phyloP scores from a whole-genome alignment of 768 basidiomycete species.

The Rhizopogon rudus region DNA sequence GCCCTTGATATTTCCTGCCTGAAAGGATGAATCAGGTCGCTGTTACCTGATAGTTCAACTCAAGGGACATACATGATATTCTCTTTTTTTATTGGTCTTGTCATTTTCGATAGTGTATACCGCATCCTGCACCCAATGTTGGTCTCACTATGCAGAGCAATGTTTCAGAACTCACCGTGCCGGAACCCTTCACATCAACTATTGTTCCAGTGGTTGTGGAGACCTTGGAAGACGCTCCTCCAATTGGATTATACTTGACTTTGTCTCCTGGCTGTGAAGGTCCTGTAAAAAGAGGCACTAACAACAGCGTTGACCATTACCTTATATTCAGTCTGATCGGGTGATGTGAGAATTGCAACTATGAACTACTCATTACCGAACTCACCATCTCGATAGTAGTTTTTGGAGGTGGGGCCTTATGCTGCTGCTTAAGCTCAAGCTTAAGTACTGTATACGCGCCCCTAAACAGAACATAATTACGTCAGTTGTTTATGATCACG shows the following conservation, averaged over 20 bases:
- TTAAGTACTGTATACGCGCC: neutral
- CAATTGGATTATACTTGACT: slow-evolving; percentile 41
- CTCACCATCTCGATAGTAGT: neutral
- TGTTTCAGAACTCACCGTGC: slow-evolving; percentile 24
- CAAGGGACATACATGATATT: slow-evolving; percentile 26
- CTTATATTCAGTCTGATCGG: slow-evolving; percentile 14
- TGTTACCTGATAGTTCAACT: neutral
- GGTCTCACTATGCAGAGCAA: neutral
- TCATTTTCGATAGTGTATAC: slow-evolving; percentile 37
- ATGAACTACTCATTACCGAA: neutral
- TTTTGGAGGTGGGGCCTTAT: neutral
- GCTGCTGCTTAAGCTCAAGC: slow-evolving; percentile 2
- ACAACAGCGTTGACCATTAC: slow-evolving; percentile 2
- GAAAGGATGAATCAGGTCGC: neutral
- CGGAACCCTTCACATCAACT: slow-evolving; percentile 25
- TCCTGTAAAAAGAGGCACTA: neutral
- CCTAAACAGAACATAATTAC: slow-evolving; percentile 4
- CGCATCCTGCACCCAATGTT: slow-evolving; percentile 16
- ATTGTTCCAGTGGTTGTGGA: slow-evolving; percentile 33
- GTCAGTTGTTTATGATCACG: too few species aligned
- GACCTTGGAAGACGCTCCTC: slow-evolving; percentile 34
- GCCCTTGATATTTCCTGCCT: neutral
- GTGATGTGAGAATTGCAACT: neutral
- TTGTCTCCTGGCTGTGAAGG: slow-evolving; percentile 31
- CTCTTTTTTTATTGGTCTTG: slow-evolving; percentile 37